Evolutionary conservation across 345 rosid genomes (phyloP), one percentile per base, ranked within the genome.

Genomic region (Anacardium occidentale): DNA sequence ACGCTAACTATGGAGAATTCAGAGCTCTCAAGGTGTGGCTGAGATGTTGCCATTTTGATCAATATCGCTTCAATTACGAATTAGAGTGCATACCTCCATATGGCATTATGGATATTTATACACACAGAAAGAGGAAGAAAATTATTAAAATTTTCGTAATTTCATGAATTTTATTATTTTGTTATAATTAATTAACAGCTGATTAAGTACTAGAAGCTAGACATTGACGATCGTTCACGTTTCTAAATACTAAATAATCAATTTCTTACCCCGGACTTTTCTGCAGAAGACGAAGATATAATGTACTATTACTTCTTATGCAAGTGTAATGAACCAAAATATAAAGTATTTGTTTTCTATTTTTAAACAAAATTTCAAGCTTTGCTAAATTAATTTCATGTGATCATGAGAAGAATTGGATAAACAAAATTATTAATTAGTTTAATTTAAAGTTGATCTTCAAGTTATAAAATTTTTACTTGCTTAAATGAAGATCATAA

Each of bases 11-110:
- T 13, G 13, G 22, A 44, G 6, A 24, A n/a, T 34, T 29, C 44
- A 26, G 62, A 15, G 65, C 7, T 58, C 56, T 47, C 56, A 45
- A 44, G n/a, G 32, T 20, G 44, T 58, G 54, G 6, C 44, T 72
- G 45, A 6, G 68, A 14, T 0, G 75, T 58, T 40, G 78, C 72
- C 81, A 78, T 69, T 4, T 40, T 18, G 17, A 25, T 44, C 64
- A 24, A 18, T 18, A 15, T 18, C 18, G 15, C 17, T 21, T 21
- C 40, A 15, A 56, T 21, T 26, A 7, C 57, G 26, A 25, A 22
- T 1, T 10, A 11, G 22, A 12, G 29, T 8, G 13, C 1, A 53
- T 17, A 50, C 7, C 53, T 13, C 3, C 18, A 3, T 50, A 50
- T 50, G 53, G n/a, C 53, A 50, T 2, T 6, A 13, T 5, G 20